Conservation (phyloP, 257 asterid species). For the Agastache rugosa region DNA sequence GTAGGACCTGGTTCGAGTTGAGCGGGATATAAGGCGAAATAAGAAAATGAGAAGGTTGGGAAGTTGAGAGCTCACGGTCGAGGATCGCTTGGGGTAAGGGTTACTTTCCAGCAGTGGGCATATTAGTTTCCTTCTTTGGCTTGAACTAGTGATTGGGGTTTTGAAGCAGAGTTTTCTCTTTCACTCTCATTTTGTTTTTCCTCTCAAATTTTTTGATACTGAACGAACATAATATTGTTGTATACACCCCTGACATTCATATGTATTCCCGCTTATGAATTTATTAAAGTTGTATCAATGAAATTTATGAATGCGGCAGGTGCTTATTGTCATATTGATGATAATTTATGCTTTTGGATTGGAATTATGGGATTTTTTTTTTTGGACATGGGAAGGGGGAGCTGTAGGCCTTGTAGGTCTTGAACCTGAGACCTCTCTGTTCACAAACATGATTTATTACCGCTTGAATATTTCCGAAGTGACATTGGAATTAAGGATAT, state of each 20-base stretch:
- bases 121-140: conserved; percentile 5
- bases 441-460: too few species aligned
- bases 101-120: not conserved
- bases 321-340: not conserved
- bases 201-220: conserved; percentile 29
- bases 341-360: not conserved
- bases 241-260: conserved; percentile 22
- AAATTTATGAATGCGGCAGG: not conserved
- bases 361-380: too few species aligned
- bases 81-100: not conserved
- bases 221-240: not conserved
- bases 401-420: too few species aligned
- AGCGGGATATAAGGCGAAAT: conserved; percentile 8
- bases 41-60: conserved; percentile 19
- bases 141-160: conserved; percentile 5
- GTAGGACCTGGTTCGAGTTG: not conserved
- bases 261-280: not conserved
- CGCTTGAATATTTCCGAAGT: too few species aligned
- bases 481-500: too few species aligned
- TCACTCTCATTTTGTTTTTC: not conserved
- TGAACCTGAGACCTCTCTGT: too few species aligned
- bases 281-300: conserved; percentile 11
- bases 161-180: conserved; percentile 22
- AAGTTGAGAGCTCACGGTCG: not conserved
- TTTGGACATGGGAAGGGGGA: too few species aligned